Conservation (phyloP, 2,329 filamentous ascomycete species). For the Hymenoscyphus scutula region DNA sequence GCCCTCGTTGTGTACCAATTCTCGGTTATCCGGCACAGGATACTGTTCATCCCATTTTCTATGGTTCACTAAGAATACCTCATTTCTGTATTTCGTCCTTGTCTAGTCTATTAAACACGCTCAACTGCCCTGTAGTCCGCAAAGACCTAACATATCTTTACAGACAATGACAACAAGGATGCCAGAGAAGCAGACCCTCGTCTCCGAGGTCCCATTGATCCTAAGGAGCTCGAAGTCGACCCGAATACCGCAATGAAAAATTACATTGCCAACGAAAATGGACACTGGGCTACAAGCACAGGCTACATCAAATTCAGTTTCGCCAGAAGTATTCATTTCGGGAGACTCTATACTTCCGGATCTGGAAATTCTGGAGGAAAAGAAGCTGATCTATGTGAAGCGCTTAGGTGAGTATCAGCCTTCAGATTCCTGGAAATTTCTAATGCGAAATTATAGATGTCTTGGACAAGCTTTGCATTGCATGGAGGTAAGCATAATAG, state of each 20-base stretch:
- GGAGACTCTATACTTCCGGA: slow-evolving; percentile 70
- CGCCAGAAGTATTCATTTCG: slow-evolving; percentile 72
- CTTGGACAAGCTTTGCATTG: slow-evolving; percentile 58
- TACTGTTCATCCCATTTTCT: neutral
- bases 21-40: neutral
- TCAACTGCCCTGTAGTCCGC: too few relatives aligned
- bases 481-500: slow-evolving; percentile 38
- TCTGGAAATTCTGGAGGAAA: slow-evolving; percentile 56
- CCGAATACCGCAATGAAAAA: slow-evolving; percentile 93
- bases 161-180: slow-evolving; percentile 76
- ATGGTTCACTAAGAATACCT: neutral
- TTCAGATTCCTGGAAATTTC: neutral
- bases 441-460: slow-evolving; percentile 34
- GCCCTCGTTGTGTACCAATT: neutral
- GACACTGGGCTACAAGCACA: slow-evolving; percentile 84
- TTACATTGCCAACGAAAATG: slow-evolving; percentile 90
- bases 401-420: slow-evolving; percentile 49
- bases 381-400: slow-evolving; percentile 77
- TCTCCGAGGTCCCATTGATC: slow-evolving; percentile 74
- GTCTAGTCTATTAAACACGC: too few relatives aligned
- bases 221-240: slow-evolving; percentile 71
- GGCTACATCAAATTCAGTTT: slow-evolving; percentile 80
- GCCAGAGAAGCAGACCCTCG: slow-evolving; percentile 79
- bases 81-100: too few relatives aligned
- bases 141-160: neutral